These are phyloP conservation scores for Fusarium staphyleae DNA, from an alignment of 2,329 filamentous ascomycete species.

Conservation along the genomic window DNA sequence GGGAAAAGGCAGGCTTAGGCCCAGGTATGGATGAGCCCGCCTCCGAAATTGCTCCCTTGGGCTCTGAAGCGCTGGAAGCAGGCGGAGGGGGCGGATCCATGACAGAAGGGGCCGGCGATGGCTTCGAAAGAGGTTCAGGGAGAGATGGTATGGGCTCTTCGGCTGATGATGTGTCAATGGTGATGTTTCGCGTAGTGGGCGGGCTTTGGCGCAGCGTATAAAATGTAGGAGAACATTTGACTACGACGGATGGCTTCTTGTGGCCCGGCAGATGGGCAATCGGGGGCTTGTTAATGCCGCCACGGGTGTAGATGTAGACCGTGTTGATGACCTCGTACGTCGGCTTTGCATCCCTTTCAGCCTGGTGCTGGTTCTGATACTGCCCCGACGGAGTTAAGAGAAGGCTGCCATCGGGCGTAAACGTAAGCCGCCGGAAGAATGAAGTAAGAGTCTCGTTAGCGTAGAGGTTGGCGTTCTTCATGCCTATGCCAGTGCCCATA, in stretches of 20 bases:
- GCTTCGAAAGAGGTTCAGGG: conserved; percentile 79
- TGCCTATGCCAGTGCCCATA: conserved; percentile 62
- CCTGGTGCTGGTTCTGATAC: conserved; percentile 80
- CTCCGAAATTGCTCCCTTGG: conserved; percentile 62
- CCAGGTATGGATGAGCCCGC: conserved; percentile 60
- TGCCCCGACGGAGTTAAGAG: conserved; percentile 95
- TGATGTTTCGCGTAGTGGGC: conserved; percentile 83
- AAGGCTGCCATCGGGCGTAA: conserved; percentile 93
- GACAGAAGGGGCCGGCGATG: conserved; percentile 63
- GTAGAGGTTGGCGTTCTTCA: conserved; percentile 89
- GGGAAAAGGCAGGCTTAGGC: conserved; percentile 75
- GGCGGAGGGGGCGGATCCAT: conserved; percentile 85
- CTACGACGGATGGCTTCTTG: conserved; percentile 96
- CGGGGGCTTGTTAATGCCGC: conserved; percentile 94
- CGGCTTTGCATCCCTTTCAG: conserved; percentile 71
- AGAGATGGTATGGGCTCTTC: conserved; percentile 85
- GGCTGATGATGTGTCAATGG: conserved; percentile 88
- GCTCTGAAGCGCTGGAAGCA: conserved; percentile 56
- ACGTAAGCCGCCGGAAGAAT: conserved; percentile 92
- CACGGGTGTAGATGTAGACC: conserved; percentile 96
- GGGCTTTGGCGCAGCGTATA: conserved; percentile 78
- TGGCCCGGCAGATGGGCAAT: conserved; percentile 94
- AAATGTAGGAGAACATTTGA: conserved; percentile 89
- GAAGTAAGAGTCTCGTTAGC: conserved; percentile 97
- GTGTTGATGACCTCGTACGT: conserved; percentile 92